Conservation (phyloP, 345 rosid species). For the Bretschneidera sinensis region DNA sequence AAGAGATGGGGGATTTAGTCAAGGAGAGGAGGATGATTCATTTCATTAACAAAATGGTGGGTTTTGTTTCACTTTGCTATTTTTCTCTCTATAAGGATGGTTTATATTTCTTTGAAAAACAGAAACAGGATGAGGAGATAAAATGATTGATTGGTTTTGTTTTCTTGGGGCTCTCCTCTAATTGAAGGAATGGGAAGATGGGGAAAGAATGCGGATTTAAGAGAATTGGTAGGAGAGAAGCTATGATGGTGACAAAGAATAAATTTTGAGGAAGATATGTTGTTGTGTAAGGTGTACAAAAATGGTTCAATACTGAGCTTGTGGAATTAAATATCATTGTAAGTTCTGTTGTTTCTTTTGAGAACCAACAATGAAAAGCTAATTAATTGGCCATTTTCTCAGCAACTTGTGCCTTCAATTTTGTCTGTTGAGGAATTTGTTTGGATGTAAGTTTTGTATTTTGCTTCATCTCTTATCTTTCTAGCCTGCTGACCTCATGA, state of each 20-base stretch:
- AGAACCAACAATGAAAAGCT: neutral
- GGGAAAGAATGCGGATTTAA: neutral
- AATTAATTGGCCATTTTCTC: neutral
- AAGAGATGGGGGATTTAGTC: conserved; percentile 45
- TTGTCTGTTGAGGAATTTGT: neutral
- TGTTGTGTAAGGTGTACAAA: neutral
- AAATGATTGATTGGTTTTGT: neutral
- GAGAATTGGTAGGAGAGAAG: conserved; percentile 12
- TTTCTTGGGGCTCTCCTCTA: conserved; percentile 1
- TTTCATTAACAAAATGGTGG: neutral
- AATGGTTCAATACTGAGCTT: neutral
- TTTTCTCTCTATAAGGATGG: conserved; percentile 1
- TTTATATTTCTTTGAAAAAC: conserved; percentile 1
- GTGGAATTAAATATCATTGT: no score
- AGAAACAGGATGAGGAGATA: conserved; percentile 7
- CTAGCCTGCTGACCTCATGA: neutral
- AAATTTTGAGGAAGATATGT: no score
- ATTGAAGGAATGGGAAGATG: neutral
- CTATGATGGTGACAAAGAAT: neutral
- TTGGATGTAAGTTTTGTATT: neutral
- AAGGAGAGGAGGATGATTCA: conserved; percentile 19
- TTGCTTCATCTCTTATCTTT: neutral
- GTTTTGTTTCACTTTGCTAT: neutral
- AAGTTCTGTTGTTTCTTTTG: neutral
- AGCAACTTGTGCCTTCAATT: neutral